Conservation (phyloP, 1,284 basidiomycete genomes). For the Leccinum huronense region DNA sequence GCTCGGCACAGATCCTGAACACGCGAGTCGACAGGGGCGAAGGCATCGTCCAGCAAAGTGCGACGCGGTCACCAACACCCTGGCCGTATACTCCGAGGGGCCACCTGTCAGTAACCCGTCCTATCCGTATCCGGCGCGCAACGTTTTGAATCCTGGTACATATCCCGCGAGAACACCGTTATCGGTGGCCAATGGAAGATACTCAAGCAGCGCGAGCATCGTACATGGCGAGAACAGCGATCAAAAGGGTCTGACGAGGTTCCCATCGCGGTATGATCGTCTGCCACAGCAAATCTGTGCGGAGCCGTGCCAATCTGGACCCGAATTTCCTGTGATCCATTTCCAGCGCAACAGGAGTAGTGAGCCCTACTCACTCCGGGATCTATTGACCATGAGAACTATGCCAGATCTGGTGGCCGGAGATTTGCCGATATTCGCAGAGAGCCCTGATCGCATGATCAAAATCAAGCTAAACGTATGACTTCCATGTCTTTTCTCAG, state of each 20-base stretch:
- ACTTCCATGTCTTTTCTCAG: not conserved
- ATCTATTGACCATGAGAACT: slow-evolving; percentile 24
- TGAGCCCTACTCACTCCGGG: slow-evolving; percentile 23
- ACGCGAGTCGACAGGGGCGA: slow-evolving; percentile 7
- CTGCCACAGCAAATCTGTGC: slow-evolving; percentile 22
- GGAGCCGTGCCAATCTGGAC: slow-evolving; percentile 10
- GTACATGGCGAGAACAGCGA: slow-evolving; percentile 6
- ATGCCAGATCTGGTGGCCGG: slow-evolving; percentile 25
- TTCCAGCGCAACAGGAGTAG: slow-evolving; percentile 21
- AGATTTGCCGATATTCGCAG: slow-evolving; percentile 20
- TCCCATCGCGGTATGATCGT: slow-evolving; percentile 11
- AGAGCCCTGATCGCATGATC: slow-evolving; percentile 22
- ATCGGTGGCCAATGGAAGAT: slow-evolving; percentile 11
- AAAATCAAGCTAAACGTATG: slow-evolving; percentile 29
- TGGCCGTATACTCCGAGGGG: slow-evolving; percentile 19
- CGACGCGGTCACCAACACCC: slow-evolving; percentile 12
- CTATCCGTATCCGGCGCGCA: slow-evolving; percentile 35
- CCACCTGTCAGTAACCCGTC: slow-evolving; percentile 20
- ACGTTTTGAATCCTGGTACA: slow-evolving; percentile 26
- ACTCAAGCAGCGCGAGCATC: not conserved
- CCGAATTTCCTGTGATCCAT: slow-evolving; percentile 18
- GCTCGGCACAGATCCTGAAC: slow-evolving; percentile 17
- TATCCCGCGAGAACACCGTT: slow-evolving; percentile 14
- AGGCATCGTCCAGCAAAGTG: not conserved
- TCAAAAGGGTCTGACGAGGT: slow-evolving; percentile 3